phyloP scores from a whole-genome alignment of 2,329 filamentous ascomycete genomes.

The Stromatinia cepivora region DNA sequence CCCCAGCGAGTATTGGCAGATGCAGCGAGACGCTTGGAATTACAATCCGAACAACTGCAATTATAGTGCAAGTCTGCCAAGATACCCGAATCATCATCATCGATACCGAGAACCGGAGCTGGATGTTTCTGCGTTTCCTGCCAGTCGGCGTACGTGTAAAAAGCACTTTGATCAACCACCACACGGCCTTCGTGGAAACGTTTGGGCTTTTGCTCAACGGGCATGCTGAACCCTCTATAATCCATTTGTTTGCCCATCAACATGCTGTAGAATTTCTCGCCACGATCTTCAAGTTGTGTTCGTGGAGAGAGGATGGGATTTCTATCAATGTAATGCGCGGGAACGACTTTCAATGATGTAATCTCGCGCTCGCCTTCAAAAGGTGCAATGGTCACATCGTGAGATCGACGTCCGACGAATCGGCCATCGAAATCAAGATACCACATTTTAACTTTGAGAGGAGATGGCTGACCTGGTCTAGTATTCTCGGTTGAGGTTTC shows the following conservation, averaged over 20 bases:
- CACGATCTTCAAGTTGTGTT: conserved; percentile 30
- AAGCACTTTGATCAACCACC: conserved; percentile 31
- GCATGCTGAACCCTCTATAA: conserved; percentile 33
- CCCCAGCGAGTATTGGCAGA: conserved; percentile 31
- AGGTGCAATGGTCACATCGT: conserved; percentile 34
- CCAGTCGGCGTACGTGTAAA: conserved; percentile 33
- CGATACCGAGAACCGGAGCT: conserved; percentile 29
- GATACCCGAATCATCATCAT: conserved; percentile 31
- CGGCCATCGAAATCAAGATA: conserved; percentile 40
- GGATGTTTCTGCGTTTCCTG: conserved; percentile 29
- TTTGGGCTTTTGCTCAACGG: conserved; percentile 31
- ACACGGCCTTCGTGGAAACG: conserved; percentile 31
- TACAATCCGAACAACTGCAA: conserved; percentile 29
- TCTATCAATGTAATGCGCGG: conserved; percentile 29
- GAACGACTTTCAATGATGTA: conserved; percentile 36
- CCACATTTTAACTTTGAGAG: conserved; percentile 36
- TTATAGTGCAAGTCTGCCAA: conserved; percentile 31
- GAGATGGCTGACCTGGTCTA: conserved; percentile 27
- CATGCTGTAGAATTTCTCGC: conserved; percentile 34
- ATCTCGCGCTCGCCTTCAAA: conserved; percentile 39
- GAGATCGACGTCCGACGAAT: conserved; percentile 32
- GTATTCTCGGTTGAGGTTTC: conserved; percentile 16
- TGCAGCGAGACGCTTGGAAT: conserved; percentile 29
- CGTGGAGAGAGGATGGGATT: conserved; percentile 27
- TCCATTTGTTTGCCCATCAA: conserved; percentile 34